Evolutionary conservation across 2,329 filamentous ascomycete species (phyloP), one percentile per base, ranked within the genome.

Genomic region (Trichoderma atroviride): DNA sequence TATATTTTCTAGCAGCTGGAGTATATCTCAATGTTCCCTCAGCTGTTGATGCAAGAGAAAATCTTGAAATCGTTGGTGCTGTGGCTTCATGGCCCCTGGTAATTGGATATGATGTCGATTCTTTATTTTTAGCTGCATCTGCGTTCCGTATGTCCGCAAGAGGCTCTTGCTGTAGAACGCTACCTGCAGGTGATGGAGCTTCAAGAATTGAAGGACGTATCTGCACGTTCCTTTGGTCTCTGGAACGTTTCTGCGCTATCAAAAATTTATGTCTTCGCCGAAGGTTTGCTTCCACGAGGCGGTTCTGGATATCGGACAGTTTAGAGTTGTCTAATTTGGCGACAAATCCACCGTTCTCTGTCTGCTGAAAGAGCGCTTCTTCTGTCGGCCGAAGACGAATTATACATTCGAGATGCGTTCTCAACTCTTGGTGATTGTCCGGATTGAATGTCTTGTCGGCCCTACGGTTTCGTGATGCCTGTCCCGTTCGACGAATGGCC

Each of bases 401-500:
- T 13, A 66, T 4, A 37, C 63, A 66, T 22, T 56, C 47, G 16
- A 66, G 22, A 16, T 66, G 63, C 24, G 4, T 14, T 29, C 31
- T 55, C 2, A 66, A 29, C 35, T 55, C 47, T 9, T 35, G 9
- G 40, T 66, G 16, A 2, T 66, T 14, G 4, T 66, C 52, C 4
- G 63, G 63, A 6, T 66, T 43, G 31, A 66, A 66, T 5, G 47
- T 37, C 29, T 37, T 10, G 29, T 66, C 43, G 10, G 63, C 52
- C n/a, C 22, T 37, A 10, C 63, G 63, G 52, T 24, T 58, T 10
- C 63, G 33, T 3, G 33, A 66, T 19, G 63, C 63, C 50, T 66
- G 47, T 31, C 63, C 70, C 14, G 64, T 65, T 2, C 63, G 67
- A 6, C 70, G 68, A 22, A 72, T 72, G 14, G 70, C 58, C 11